Evolutionary conservation across 192 early-diverging fungal genomes (phyloP), one percentile per base, ranked within the genome.

Genomic region (Podila clonocystis): DNA sequence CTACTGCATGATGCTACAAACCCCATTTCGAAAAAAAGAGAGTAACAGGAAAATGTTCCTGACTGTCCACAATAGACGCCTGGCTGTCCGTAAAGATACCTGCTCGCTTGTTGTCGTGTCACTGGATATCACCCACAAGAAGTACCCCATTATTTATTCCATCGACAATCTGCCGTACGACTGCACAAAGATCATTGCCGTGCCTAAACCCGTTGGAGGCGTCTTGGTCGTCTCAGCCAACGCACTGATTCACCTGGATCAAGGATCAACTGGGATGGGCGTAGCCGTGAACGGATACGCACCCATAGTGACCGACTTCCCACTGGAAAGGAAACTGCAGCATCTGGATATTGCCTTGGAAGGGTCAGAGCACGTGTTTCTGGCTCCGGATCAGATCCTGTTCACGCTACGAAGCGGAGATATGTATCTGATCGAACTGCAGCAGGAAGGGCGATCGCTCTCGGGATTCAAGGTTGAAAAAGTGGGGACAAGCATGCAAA

Each of bases 201-300:
- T 97, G 34, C 96, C 96, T 0, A 87, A 89, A 58, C 95, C 98
- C 19, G 85, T 97, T 13, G 94, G 94, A 45, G 98, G 97, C 12
- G 84, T 98, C 7, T 83, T 99, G 50, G 89, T 97, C 1, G 71
- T 97, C 17, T 89, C 89, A 0, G 85, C 93, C 33, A 96, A 95
- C 82, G 90, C 93, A 7, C 64, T 99, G 22, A 87, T 97, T 17
- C 92, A 99, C 69, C 85, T 97, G 2, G 92, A 92, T 68, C 95
- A 98, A 84, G 95, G 89, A 58, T 86, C 93, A 11, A 87, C 93
- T n/a, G 91, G 94, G 36, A 85, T 95, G 31, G 91, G 88, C 19
- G 87, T 89, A 6, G 91, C 91, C 1, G 90, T 95, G 20, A 97
- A 94, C 71, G 89, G 85, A 20, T 97, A 94, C 50, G 87, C 87